Conservation (phyloP, 257 asterid genomes). For the Penstemon newberryi region DNA sequence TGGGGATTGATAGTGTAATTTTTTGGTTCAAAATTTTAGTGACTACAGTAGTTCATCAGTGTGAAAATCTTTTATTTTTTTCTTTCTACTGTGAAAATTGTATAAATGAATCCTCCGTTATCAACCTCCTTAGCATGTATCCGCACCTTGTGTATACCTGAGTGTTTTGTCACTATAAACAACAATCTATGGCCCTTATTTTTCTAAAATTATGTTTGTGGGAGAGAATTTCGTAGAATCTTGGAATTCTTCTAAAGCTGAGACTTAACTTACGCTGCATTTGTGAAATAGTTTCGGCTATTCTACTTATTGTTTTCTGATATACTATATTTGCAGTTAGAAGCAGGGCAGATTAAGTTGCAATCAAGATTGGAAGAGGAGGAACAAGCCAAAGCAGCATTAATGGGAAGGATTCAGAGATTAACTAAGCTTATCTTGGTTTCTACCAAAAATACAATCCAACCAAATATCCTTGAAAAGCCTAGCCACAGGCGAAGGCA, state of each 20-base stretch:
- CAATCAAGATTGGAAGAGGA: constrained; percentile 90
- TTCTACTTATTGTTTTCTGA: constrained; percentile 22
- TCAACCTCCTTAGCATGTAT: constrained; percentile 9
- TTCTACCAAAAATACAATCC: constrained; percentile 66
- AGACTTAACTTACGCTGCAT: constrained; percentile 10
- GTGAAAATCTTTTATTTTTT: constrained; percentile 4
- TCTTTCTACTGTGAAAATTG: not conserved
- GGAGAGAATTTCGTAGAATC: not conserved
- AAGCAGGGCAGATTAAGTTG: constrained; percentile 80
- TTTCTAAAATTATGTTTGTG: constrained; percentile 3
- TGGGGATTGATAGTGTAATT: constrained; percentile 4
- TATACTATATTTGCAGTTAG: constrained; percentile 52
- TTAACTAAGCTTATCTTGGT: constrained; percentile 80
- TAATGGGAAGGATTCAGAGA: constrained; percentile 90
- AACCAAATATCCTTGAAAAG: constrained; percentile 46
- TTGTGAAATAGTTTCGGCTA: constrained; percentile 15
- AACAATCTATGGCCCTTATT: not conserved
- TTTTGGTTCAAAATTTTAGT: not conserved
- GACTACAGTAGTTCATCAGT: not conserved
- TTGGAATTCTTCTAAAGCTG: constrained; percentile 7
- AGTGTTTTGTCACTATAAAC: constrained; percentile 4
- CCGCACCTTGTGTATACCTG: not conserved
- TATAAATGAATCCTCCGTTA: constrained; percentile 7
- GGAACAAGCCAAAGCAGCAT: constrained; percentile 88
- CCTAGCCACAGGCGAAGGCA: constrained; percentile 67